Base-by-base conservation (phyloP, 805 yeast genomes). In the Candida methanosorbosa region DNA sequence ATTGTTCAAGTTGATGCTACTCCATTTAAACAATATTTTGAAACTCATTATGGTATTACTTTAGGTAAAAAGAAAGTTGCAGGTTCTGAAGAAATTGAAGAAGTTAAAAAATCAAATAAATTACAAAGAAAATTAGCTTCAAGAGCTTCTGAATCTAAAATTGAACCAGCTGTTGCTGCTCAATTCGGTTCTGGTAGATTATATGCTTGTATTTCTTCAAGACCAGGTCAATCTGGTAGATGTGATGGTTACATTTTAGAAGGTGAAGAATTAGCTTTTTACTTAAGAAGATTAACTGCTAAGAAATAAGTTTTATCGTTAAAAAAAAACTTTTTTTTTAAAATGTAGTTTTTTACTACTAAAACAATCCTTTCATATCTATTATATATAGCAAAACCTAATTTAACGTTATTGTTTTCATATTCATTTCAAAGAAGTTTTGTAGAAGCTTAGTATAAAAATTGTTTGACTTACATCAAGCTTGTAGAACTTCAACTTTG, bases 211-310 rank as follows among this genome's bases (percentile, higher is more conserved):
- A 86, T 92, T 67, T 87, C 98, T 54, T 92, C 98, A 41, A 87
- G 98, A 81, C 98, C 98, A 70, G 98, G 98, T 72, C 98, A 92
- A 81, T 83, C 95, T 55, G 98, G 98, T 73, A 94, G 98, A 78
- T 81, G 87, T 75, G 98, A 92, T 70, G 98, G 98, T 75, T 92
- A 92, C 94, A 82, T 92, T 75, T 84, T 92, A 70, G 98, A 92
- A 80, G 98, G 98, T 75, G 98, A 92, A 70, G 98, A 92, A 78
- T 86, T 92, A 72, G 97, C 97, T 70, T 92, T 92, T 94, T 92
- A 92, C 95, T 81, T 92, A 71, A 87, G 95, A 82, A 90, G 95
- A 86, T 78, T 92, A 74, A 80, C 95, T 70, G 94, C 96, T 68
- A 90, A 92, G 88, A 92, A 90, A 83, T 90, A 87, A 81, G 58